Conservation (phyloP, 225 moss, liverwort and hornwort genomes). For the Pleurozium schreberi region DNA sequence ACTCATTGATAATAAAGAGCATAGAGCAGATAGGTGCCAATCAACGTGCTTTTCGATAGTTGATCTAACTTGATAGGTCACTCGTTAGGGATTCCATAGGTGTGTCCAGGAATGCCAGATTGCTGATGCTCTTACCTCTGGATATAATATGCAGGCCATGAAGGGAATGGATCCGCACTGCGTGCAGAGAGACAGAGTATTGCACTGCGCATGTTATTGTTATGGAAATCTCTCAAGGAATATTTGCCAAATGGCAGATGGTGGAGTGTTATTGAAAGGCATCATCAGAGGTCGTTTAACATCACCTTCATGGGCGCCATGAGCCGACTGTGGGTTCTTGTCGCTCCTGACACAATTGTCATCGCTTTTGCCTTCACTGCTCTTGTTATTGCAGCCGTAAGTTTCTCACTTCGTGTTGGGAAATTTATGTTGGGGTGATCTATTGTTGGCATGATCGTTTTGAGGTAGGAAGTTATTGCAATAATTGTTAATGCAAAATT, state of each 20-base stretch:
- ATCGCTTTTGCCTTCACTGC: constrained; percentile 60
- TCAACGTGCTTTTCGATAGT: neutral
- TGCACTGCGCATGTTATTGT: constrained; percentile 4
- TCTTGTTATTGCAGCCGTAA: constrained; percentile 83
- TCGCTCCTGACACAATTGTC: constrained; percentile 62
- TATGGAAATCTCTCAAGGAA: constrained; percentile 32
- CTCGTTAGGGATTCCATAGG: neutral
- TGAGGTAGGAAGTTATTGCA: neutral
- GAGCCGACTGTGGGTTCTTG: constrained; percentile 70
- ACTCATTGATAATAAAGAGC: neutral
- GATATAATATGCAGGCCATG: constrained; percentile 21
- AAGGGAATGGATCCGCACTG: constrained; percentile 38
- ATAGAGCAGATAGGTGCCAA: neutral
- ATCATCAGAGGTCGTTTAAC: constrained; percentile 17
- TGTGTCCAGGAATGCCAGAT: neutral
- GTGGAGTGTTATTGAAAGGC: constrained; percentile 66
- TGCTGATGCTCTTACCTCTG: neutral
- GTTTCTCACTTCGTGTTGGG: constrained; percentile 22
- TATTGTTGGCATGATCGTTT: neutral
- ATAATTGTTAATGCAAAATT: neutral
- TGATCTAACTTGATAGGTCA: neutral
- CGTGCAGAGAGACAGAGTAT: constrained; percentile 13
- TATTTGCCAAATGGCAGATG: constrained; percentile 71
- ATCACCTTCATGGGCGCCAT: constrained; percentile 71
- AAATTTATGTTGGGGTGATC: neutral